A percentile compares a stretch with the other conserved stretches of the same genome.
Evolutionary conservation across 2,329 filamentous ascomycete species (phyloP).

Genomic region (Colletotrichum spaethianum): DNA sequence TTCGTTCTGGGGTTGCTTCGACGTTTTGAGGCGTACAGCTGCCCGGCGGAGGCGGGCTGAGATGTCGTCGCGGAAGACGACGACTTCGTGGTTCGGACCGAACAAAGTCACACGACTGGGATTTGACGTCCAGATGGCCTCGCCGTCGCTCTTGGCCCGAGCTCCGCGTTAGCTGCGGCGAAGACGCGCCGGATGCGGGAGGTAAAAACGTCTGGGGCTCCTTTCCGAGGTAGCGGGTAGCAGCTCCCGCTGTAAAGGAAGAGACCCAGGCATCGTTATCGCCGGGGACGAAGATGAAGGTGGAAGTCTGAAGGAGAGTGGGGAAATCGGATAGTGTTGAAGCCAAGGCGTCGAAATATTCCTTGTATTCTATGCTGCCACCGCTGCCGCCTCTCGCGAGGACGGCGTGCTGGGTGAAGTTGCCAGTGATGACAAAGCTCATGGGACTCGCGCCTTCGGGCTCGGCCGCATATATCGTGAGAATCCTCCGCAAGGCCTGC

Average conservation of each 20-base stretch:
- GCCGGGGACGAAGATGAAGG: conserved; percentile 93
- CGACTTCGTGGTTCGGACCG: conserved; percentile 88
- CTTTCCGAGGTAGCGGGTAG: conserved; percentile 78
- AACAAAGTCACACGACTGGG: conserved; percentile 87
- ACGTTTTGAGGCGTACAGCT: conserved; percentile 77
- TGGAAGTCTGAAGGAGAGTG: conserved; percentile 81
- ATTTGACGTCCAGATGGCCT: conserved; percentile 91
- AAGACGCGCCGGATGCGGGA: conserved; percentile 87
- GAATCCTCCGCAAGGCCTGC: conserved; percentile 83
- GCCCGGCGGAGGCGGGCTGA: conserved; percentile 83
- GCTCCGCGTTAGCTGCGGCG: conserved; percentile 81
- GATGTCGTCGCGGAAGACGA: conserved; percentile 90
- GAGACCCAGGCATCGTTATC: conserved; percentile 99
- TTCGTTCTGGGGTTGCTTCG: conserved; percentile 49
- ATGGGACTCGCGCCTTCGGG: conserved; percentile 78
- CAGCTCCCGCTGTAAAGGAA: conserved; percentile 83
- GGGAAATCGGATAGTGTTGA: conserved; percentile 88
- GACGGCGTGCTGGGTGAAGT: conserved; percentile 79
- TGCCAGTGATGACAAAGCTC: conserved; percentile 86
- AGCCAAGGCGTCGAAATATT: conserved; percentile 92
- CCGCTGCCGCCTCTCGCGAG: conserved; percentile 79
- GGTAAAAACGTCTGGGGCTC: conserved; percentile 91
- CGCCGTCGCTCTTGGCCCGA: conserved; percentile 66
- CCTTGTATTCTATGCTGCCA: conserved; percentile 96
- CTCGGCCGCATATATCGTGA: conserved; percentile 80